A percentile compares a stretch with the other conserved stretches of the same genome.
Conservation (phyloP, 352 stramenopile genomes). For the Globisporangium barbulae region DNA sequence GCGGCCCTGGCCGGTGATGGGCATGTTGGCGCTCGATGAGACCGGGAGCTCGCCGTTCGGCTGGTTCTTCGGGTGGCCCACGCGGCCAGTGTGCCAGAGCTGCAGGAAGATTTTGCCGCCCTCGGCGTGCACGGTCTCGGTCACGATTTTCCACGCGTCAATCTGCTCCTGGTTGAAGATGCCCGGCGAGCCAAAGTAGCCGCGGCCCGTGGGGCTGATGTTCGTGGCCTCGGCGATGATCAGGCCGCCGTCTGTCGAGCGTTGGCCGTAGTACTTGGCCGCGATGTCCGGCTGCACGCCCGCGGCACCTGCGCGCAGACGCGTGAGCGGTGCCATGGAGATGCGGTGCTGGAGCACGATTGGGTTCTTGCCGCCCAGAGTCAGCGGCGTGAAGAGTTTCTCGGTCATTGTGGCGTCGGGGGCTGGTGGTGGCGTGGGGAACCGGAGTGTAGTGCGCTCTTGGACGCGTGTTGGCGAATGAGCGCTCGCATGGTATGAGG, state of each 20-base stretch:
- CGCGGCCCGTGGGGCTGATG: slow-evolving; percentile 30
- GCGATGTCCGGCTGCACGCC: slow-evolving; percentile 36
- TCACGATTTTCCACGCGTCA: slow-evolving; percentile 38
- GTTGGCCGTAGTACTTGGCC: slow-evolving; percentile 62
- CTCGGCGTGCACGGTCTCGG: slow-evolving; percentile 57
- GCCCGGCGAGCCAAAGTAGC: slow-evolving; percentile 30
- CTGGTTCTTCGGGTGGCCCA: slow-evolving; percentile 46
- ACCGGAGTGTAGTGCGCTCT: background rate
- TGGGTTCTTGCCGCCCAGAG: slow-evolving; percentile 25
- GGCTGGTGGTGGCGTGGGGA: background rate
- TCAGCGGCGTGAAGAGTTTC: slow-evolving; percentile 28
- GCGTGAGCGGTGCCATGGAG: slow-evolving; percentile 46
- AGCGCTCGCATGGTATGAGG: background rate
- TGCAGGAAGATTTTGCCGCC: slow-evolving; percentile 60
- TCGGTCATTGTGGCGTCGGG: slow-evolving; percentile 4
- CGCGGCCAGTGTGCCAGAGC: slow-evolving; percentile 70
- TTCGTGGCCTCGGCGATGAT: slow-evolving; percentile 61
- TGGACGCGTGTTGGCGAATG: slow-evolving; percentile 7
- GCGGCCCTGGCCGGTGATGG: slow-evolving; percentile 13
- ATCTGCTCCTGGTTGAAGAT: slow-evolving; percentile 39
- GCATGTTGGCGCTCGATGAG: slow-evolving; percentile 23
- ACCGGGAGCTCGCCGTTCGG: slow-evolving; percentile 31
- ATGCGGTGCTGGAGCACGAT: slow-evolving; percentile 36
- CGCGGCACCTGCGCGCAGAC: slow-evolving; percentile 21
- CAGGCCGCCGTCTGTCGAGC: slow-evolving; percentile 47